Evolutionary conservation across 2,329 filamentous ascomycete species (phyloP).

Genomic region (Xylaria sp.): DNA sequence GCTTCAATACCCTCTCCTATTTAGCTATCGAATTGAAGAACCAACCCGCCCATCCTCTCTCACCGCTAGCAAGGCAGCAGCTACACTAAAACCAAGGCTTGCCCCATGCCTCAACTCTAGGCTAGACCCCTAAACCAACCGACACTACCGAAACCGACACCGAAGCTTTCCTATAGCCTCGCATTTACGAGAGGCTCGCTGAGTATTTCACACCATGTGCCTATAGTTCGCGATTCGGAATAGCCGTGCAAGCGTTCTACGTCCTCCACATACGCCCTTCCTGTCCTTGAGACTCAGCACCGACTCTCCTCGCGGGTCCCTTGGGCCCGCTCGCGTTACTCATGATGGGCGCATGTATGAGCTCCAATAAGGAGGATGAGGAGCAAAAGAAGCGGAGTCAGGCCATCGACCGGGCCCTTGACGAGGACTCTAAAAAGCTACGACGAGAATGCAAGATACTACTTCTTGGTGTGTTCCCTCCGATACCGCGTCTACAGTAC

Average conservation of each 20-base stretch:
- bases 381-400: constrained; percentile 97
- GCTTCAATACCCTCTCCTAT: not conserved
- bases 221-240: constrained; percentile 27
- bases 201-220: constrained; percentile 29
- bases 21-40: constrained; percentile 24
- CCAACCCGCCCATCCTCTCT: constrained; percentile 9
- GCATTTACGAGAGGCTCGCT: constrained; percentile 9
- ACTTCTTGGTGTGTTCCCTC: constrained; percentile 75
- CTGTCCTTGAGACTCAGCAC: not conserved
- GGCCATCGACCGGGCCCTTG: constrained; percentile 90
- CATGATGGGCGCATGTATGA: constrained; percentile 92
- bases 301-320: constrained; percentile 29
- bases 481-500: not conserved
- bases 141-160: constrained; percentile 24
- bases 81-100: constrained; percentile 1
- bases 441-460: constrained; percentile 99
- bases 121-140: constrained; percentile 9
- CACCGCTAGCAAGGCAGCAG: constrained; percentile 19
- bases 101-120: constrained; percentile 9
- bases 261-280: constrained; percentile 12
- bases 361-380: constrained; percentile 83
- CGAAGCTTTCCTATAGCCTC: constrained; percentile 12
- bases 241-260: constrained; percentile 23
- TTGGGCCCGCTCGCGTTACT: constrained; percentile 29
- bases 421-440: constrained; percentile 92